phyloP scores from a whole-genome alignment of 148 eudicot genomes.

The Cornus florida region DNA sequence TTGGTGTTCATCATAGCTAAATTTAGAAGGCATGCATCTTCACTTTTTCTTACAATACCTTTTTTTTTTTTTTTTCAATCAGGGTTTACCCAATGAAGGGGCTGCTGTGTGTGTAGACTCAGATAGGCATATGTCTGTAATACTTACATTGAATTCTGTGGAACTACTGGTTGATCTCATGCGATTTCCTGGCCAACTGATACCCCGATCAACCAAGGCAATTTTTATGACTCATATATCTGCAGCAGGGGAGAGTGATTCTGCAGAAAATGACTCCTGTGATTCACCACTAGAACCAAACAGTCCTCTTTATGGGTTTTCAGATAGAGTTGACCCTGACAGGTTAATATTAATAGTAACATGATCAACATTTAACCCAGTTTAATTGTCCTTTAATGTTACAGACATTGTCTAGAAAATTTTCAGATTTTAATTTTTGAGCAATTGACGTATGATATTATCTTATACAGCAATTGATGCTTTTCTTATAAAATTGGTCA shows the following conservation, averaged over 20 bases:
- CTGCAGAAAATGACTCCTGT: conserved; percentile 84
- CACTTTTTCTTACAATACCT: not conserved
- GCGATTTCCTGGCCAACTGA: conserved; percentile 74
- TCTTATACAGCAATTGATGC: not conserved
- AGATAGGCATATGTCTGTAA: conserved; percentile 72
- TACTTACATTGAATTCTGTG: conserved; percentile 61
- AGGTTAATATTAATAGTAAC: conserved; percentile 33
- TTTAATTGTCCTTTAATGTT: not conserved
- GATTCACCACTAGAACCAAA: conserved; percentile 85
- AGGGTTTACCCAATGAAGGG: conserved; percentile 85
- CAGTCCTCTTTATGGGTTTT: conserved; percentile 58
- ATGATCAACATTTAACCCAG: not conserved
- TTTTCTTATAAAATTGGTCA: not conserved
- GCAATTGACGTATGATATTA: not conserved
- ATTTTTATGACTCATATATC: conserved; percentile 63
- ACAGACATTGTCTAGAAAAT: not conserved
- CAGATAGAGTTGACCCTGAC: conserved; percentile 55
- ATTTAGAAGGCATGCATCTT: not conserved
- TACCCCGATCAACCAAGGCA: conserved; percentile 74
- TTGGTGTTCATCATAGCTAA: not conserved
- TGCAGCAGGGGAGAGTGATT: conserved; percentile 74
- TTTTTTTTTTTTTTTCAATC: conserved; percentile 1
- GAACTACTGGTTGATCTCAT: conserved; percentile 76
- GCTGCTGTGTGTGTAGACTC: conserved; percentile 55
- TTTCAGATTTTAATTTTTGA: not conserved